phyloP scores from a whole-genome alignment of 116 monocot genomes.

The Dioscorea cayenensis region DNA sequence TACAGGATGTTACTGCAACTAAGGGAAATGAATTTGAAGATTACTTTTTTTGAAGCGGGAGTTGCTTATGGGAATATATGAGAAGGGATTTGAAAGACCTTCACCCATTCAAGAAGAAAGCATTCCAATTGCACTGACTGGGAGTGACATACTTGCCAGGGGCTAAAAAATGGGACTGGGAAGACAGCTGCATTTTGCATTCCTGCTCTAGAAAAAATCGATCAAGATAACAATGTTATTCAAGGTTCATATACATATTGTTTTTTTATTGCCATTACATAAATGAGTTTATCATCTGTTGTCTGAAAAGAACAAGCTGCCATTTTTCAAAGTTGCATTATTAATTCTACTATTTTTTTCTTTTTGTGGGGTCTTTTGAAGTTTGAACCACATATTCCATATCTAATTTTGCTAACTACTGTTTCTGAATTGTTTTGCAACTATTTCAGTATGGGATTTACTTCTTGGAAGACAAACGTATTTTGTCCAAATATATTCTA shows the following conservation, averaged over 20 bases:
- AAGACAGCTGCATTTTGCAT: constrained; percentile 99
- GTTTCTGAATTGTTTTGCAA: background rate
- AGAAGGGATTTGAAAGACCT: constrained; percentile 96
- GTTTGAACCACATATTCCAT: background rate
- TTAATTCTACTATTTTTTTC: too few relatives aligned
- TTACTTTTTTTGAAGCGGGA: constrained; percentile 95
- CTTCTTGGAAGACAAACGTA: background rate
- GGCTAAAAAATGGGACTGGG: constrained; percentile 99
- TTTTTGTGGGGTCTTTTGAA: background rate
- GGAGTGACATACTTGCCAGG: constrained; percentile 94
- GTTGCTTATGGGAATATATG: constrained; percentile 97
- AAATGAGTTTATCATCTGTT: background rate
- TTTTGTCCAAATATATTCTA: background rate
- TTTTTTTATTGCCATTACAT: background rate
- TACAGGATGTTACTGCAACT: constrained; percentile 96
- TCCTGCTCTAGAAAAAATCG: constrained; percentile 93
- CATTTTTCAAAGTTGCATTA: background rate
- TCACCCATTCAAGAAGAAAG: constrained; percentile 99
- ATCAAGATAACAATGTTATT: constrained; percentile 75
- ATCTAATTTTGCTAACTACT: background rate
- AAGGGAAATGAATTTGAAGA: constrained; percentile 99
- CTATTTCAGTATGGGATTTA: background rate
- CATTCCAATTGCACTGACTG: constrained; percentile 94
- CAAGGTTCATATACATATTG: constrained; percentile 53
- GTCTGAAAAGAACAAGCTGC: background rate